Conservation (phyloP, 176 grass and related monocot species). For the Elymus sibiricus region DNA sequence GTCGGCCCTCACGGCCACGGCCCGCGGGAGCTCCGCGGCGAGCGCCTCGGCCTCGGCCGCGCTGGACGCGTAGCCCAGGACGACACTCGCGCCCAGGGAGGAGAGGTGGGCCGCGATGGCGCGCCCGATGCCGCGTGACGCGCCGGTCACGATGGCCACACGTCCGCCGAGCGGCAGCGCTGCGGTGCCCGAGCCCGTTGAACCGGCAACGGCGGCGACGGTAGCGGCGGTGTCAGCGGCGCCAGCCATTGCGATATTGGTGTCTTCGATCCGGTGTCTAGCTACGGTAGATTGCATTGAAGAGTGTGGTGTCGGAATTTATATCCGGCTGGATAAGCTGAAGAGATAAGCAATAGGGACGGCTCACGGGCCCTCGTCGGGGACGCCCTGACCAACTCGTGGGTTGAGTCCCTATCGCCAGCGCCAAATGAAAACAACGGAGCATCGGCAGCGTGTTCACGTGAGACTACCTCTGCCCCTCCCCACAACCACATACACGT, state of each 20-base stretch:
- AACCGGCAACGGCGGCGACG: neutral
- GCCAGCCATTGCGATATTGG: neutral
- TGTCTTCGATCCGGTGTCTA: neutral
- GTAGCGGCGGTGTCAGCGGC: neutral
- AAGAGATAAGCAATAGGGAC: no score
- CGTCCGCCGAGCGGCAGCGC: neutral
- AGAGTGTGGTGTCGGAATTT: neutral
- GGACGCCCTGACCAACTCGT: no score
- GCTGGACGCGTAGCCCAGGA: neutral
- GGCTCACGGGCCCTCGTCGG: no score
- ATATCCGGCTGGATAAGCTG: no score
- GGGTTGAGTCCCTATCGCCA: no score
- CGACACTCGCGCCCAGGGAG: neutral
- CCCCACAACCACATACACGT: no score
- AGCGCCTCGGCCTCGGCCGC: neutral
- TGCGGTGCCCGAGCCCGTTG: neutral
- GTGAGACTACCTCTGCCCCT: no score
- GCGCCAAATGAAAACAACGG: no score
- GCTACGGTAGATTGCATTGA: neutral
- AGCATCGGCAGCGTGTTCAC: no score
- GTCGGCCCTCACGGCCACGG: neutral
- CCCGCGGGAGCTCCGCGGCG: neutral
- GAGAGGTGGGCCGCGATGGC: conserved; percentile 4
- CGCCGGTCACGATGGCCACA: conserved; percentile 10
- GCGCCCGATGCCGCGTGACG: neutral